phyloP scores from a whole-genome alignment of 306 rosid genomes.

The Gynostemma pentaphyllum region DNA sequence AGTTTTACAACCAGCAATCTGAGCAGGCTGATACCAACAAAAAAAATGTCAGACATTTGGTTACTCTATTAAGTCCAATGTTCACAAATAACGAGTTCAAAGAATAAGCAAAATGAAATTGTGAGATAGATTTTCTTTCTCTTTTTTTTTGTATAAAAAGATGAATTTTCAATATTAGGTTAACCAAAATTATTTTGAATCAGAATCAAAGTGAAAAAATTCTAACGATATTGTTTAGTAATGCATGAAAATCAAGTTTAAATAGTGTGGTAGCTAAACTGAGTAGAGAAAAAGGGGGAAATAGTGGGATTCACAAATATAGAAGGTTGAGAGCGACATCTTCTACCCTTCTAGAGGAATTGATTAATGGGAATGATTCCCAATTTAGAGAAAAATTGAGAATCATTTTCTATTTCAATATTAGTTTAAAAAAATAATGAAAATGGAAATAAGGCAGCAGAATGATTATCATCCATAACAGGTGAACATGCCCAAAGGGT shows the following conservation, averaged over 20 bases:
- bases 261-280: neutral
- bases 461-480: neutral
- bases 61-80: neutral
- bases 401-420: neutral
- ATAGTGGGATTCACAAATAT: neutral
- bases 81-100: neutral
- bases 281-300: neutral
- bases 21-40: constrained; percentile 59
- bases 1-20: constrained; percentile 91
- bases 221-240: neutral
- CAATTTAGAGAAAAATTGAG: neutral
- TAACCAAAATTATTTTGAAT: neutral
- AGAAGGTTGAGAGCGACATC: neutral
- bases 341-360: neutral
- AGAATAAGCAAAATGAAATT: neutral
- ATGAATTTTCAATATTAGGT: neutral
- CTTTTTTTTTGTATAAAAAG: too few relatives aligned
- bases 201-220: neutral
- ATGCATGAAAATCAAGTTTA: neutral
- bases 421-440: neutral
- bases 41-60: constrained; percentile 16
- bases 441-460: neutral
- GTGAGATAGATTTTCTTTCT: too few relatives aligned
- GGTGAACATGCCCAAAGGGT: neutral
- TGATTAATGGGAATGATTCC: neutral